Conservation (phyloP, 257 asterid species). For the Apocynum venetum region DNA sequence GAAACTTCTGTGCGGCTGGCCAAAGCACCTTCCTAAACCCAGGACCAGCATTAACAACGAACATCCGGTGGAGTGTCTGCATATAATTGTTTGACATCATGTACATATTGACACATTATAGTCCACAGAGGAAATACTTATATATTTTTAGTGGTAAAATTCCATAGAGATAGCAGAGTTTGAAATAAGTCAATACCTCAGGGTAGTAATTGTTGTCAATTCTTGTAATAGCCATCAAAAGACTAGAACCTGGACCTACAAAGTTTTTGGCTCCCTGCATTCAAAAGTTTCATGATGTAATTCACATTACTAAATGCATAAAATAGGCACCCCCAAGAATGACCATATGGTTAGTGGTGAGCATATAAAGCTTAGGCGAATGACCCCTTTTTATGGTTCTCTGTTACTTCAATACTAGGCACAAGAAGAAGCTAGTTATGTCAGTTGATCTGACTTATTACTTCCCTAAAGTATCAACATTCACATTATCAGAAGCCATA, state of each 20-base stretch:
- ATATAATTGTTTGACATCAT: constrained; percentile 19
- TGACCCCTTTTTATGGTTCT: neutral
- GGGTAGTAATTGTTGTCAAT: constrained; percentile 79
- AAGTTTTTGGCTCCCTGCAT: constrained; percentile 80
- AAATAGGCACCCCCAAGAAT: neutral
- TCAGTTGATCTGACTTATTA: neutral
- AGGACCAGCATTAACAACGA: constrained; percentile 85
- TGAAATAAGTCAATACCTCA: constrained; percentile 55
- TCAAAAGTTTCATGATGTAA: constrained; percentile 14
- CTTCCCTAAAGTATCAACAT: neutral
- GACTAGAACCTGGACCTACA: constrained; percentile 65
- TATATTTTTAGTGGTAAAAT: neutral
- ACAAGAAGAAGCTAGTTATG: neutral
- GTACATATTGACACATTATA: neutral
- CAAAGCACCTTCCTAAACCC: constrained; percentile 87
- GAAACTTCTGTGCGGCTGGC: constrained; percentile 92
- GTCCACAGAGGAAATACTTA: neutral
- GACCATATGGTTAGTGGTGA: neutral
- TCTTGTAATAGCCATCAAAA: constrained; percentile 77
- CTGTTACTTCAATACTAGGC: neutral
- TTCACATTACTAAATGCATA: neutral
- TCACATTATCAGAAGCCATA: constrained; percentile 1
- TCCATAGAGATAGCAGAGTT: neutral
- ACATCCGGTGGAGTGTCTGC: constrained; percentile 92
- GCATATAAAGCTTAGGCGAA: neutral